phyloP scores from a whole-genome alignment of 1,284 basidiomycete genomes.

The Ustilago curta region DNA sequence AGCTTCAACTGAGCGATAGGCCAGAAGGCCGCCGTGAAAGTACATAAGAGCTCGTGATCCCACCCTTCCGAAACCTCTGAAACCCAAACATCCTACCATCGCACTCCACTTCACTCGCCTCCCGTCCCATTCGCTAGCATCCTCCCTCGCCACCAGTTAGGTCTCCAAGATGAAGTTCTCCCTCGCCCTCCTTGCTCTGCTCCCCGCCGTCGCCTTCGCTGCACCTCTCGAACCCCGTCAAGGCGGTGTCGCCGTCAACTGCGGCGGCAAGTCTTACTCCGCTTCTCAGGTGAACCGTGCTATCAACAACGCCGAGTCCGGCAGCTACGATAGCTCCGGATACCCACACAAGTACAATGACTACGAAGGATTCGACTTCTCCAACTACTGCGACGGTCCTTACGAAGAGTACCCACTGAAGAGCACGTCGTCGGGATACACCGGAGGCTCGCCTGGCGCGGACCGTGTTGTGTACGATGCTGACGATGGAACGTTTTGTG shows the following conservation, averaged over 20 bases:
- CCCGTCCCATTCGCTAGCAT: background rate
- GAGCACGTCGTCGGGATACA: constrained; percentile 27
- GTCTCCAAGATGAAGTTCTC: constrained; percentile 49
- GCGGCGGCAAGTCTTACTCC: constrained; percentile 44
- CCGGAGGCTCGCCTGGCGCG: constrained; percentile 57
- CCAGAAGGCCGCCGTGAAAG: background rate
- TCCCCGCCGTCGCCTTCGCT: constrained; percentile 39
- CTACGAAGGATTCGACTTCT: constrained; percentile 58
- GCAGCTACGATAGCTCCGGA: constrained; percentile 30
- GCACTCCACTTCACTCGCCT: constrained; percentile 7
- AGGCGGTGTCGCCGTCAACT: constrained; percentile 46
- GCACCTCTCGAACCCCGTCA: constrained; percentile 51
- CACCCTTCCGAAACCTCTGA: background rate
- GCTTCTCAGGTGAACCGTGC: constrained; percentile 43
- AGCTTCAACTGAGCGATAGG: background rate
- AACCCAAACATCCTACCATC: background rate
- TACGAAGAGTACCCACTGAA: constrained; percentile 48
- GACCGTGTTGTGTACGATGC: constrained; percentile 55
- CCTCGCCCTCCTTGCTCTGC: constrained; percentile 40
- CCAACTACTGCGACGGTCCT: constrained; percentile 46
- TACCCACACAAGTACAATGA: constrained; percentile 56
- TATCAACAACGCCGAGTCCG: constrained; percentile 47
- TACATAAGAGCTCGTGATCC: constrained; percentile 12
- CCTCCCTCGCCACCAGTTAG: constrained; percentile 2
- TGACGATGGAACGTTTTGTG: constrained; percentile 46